Evolutionary conservation across 371 early-diverging fungal species (phyloP).

Genomic region (Choanephora cucurbitarum): DNA sequence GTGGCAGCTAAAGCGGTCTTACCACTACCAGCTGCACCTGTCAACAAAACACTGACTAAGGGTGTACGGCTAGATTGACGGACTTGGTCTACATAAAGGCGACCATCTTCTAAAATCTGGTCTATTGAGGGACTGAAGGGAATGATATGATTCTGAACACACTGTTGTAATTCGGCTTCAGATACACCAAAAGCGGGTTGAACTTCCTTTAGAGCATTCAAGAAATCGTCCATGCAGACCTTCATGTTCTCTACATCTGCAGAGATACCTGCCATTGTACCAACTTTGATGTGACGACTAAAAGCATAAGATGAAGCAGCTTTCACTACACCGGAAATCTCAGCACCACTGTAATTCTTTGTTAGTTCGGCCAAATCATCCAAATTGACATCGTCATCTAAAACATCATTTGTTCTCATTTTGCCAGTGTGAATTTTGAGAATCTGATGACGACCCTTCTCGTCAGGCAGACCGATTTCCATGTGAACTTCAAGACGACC

Average conservation of each 20-base stretch:
- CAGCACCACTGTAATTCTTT: conserved; percentile 99
- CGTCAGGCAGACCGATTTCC: conserved; percentile 95
- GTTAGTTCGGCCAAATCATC: conserved; percentile 88
- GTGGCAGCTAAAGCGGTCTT: conserved; percentile 98
- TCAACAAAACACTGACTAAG: conserved; percentile 85
- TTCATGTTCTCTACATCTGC: conserved; percentile 88
- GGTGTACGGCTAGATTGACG: conserved; percentile 82
- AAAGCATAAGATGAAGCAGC: conserved; percentile 99
- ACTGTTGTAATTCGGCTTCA: conserved; percentile 89
- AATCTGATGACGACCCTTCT: conserved; percentile 90
- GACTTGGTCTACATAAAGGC: conserved; percentile 87
- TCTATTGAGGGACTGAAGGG: conserved; percentile 74
- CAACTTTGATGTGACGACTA: conserved; percentile 96
- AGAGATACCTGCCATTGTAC: conserved; percentile 76
- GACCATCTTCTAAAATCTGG: conserved; percentile 80
- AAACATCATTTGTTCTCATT: conserved; percentile 86
- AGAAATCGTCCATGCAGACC: conserved; percentile 92
- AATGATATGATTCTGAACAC: conserved; percentile 86
- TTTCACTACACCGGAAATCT: conserved; percentile 97
- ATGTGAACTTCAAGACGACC: conserved; percentile 98
- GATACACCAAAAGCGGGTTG: conserved; percentile 97
- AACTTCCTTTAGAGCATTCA: conserved; percentile 95
- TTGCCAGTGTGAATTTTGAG: conserved; percentile 91
- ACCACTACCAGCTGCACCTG: conserved; percentile 91
- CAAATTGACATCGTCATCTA: conserved; percentile 91